Evolutionary conservation across 352 stramenopile genomes (phyloP), one percentile per base, ranked within the genome.

Genomic region (Globisporangium takayamanum): DNA sequence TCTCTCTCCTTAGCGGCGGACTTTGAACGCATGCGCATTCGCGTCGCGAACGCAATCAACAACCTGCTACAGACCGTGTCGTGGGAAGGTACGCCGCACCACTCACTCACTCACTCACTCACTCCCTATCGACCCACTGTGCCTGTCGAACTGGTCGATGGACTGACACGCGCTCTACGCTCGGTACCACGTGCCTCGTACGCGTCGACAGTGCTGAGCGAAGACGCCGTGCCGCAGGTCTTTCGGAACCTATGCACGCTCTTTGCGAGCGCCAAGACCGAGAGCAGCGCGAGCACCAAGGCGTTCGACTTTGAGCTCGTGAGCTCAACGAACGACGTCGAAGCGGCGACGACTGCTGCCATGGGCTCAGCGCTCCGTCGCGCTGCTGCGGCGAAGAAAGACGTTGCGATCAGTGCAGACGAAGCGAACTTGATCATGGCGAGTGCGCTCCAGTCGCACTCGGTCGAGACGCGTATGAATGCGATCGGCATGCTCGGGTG

Each of bases 21-120:
- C 63, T 93, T 95, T 46, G 74, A 83, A 53, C 79, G 76, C 50
- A 94, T 95, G 66, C 86, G 83, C 56, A 84, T 90, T 53, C 86
- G 86, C 51, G 78, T 84, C 14, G 82, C 70, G 64, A 92, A 93
- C 55, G 80, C 82, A 8, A 62, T 95, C 10, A 95, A 88, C 67
- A 95, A 95, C 63, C 70, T 93, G 51, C 50, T 94, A 37, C 75
- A 89, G 50, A 72, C 64, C 14, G 61, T 87, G 37, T 72, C 76
- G 8, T 89, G 78, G 72, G 66, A 83, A 48, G 60, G 59, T 78
- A 50, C n/a, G 57, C 1, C 14, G 15, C 41, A 6, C 2, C 41
- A 18, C 41, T 20, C 6, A 3, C 15, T 33, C 41, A 18, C 41
- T 20, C 6, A 3, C 15, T 33, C 18, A 8, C 7, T 36, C 8